Conservation (phyloP, 2,329 filamentous ascomycete genomes). For the Paracorniculantispora psalliotae region DNA sequence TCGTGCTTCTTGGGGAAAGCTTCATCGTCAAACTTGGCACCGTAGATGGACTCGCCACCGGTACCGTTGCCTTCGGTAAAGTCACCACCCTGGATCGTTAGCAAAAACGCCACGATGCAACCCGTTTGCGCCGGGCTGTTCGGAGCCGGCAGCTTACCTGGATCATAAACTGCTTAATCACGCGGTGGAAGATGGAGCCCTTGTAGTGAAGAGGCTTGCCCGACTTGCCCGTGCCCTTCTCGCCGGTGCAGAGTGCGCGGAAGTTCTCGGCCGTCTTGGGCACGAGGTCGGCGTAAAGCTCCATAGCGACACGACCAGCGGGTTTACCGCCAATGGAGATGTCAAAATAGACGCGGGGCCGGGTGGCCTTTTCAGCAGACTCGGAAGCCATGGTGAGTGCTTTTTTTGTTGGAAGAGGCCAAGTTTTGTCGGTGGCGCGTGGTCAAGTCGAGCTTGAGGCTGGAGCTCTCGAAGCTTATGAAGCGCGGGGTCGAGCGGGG, state of each 20-base stretch:
- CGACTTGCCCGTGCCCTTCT: conserved; percentile 77
- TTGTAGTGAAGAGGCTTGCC: conserved; percentile 92
- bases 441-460: neutral
- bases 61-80: conserved; percentile 94
- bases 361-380: conserved; percentile 44
- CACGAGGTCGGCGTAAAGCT: conserved; percentile 72
- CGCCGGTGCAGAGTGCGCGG: conserved; percentile 86
- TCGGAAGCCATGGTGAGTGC: conserved; percentile 35
- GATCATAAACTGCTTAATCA: conserved; percentile 99
- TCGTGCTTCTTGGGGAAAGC: conserved; percentile 92
- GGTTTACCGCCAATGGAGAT: conserved; percentile 71
- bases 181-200: conserved; percentile 86
- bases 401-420: neutral
- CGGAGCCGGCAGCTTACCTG: conserved; percentile 26
- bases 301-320: conserved; percentile 77
- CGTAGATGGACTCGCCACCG: conserved; percentile 95
- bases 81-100: conserved; percentile 74
- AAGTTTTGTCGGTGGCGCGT: neutral
- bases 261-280: conserved; percentile 98
- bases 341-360: conserved; percentile 88
- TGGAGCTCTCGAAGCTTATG: neutral
- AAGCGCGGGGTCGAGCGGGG: conserved; percentile 9
- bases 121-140: neutral
- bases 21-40: conserved; percentile 95
- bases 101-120: neutral